Base-by-base conservation (phyloP, 75 land plant species). In the Larix kaempferi region DNA sequence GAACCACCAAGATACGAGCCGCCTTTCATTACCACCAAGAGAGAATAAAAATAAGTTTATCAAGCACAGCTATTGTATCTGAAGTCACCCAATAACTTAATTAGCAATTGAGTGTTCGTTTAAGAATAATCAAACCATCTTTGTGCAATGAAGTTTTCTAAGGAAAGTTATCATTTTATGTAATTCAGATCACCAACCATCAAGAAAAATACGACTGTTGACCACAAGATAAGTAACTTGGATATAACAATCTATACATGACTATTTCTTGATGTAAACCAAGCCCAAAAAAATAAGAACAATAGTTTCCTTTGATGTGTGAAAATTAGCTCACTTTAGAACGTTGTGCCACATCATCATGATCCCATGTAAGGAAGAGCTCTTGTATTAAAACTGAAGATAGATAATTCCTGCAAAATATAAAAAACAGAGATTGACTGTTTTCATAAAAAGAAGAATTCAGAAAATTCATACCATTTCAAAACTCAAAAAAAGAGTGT, bases 291-390 rank as follows among this genome's bases (percentile, higher is more conserved):
- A 44, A n/a, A n/a, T n/a, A n/a, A 2, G n/a, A 69, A 41, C 23
- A n/a, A 69, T 69, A 16, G 10, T 41, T 41, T 41, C 21, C n/a
- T 69, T 69, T 21, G 10, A 39, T 39, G 78, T 75, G 77, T 78
- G 23, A 21, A 57, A 5, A 79, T 33, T n/a, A 56, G 56, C n/a
- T 75, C 75, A 95, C 99, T 88, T 95, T 98, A 23, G 86, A 86
- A 63, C 98, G 83, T 77, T 84, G 89, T 54, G 89, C 74, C 62
- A 87, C 60, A 81, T 98, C 99, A 74, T 98, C 99, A 87, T 98
- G 99, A 83, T 98, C 98, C 89, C 89, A 95, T 26, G 99, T 95
- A 64, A 95, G 87, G 77, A 98, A 98, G 65, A 98, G 84, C 81
- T 98, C 99, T 59, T 98, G 99, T 67, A 98, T 90, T 58, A 98